Base-by-base conservation (phyloP, 805 yeast genomes). In the Candida ipomoeae region DNA sequence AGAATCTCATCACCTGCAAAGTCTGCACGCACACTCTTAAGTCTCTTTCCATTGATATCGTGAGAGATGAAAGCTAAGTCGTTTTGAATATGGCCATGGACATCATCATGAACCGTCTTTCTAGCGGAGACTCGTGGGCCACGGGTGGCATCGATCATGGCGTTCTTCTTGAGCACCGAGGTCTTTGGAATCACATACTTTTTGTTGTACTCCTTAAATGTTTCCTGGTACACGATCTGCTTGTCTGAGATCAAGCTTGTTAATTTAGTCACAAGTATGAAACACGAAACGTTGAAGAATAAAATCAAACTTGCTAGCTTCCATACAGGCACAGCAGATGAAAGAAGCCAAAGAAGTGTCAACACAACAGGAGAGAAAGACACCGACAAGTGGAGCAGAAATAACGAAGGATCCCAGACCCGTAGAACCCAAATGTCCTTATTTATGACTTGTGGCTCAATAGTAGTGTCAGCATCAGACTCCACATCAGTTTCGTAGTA, bases 401-500 rank as follows among this genome's bases (percentile, higher is more conserved):
- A 83, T 54, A 72, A 72, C 0, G 85, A 75, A 0, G 92, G 92
- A 40, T 73, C 71, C 95, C 95, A 87, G 45, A 85, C 77, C 17
- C 67, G 68, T 39, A 87, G 62, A 50, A 80, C 78, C 81, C 85
- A 85, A 33, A 75, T 74, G 18, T 68, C 68, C 29, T 70, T 68
- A 31, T 70, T 59, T 10, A 54, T 47, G 29, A 45, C 43, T 21
- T 53, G 48, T 13, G 53, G 54, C 5, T 64, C 65, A 45, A 54
- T 55, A 18, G 61, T 55, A 20, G 60, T 60, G 29, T 65, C 63
- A 14, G 57, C 62, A 15, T 63, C 60, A 29, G 57, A 58, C 17
- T 52, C 54, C 49, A 41, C 56, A 50, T 57, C 58, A 11, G 60
- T 51, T 20, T 61, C 61, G 37, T 53, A 55, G 31, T 42, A 47